phyloP scores from a whole-genome alignment of 2,329 filamentous ascomycete species.

The Pyrenochaeta sp. region DNA sequence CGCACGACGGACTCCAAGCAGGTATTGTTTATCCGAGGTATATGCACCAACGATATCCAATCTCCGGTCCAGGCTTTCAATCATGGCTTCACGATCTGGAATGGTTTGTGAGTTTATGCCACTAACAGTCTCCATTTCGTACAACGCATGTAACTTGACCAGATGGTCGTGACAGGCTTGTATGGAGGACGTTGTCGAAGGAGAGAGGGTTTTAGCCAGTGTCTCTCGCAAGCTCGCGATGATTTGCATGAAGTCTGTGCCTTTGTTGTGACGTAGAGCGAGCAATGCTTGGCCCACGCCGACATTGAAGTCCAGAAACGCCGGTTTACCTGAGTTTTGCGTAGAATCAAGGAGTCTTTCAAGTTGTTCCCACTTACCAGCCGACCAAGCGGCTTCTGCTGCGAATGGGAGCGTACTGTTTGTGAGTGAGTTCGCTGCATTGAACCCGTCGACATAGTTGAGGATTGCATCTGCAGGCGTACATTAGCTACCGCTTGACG shows the following conservation, averaged over 20 bases:
- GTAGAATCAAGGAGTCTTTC: slow-evolving; percentile 65
- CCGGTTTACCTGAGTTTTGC: slow-evolving; percentile 49
- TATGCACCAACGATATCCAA: slow-evolving; percentile 90
- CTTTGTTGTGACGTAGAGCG: slow-evolving; percentile 64
- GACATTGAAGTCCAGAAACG: slow-evolving; percentile 78
- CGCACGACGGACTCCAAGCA: slow-evolving; percentile 85
- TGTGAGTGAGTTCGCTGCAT: slow-evolving; percentile 45
- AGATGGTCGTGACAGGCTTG: slow-evolving; percentile 85
- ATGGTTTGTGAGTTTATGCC: slow-evolving; percentile 46
- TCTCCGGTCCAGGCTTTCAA: slow-evolving; percentile 73
- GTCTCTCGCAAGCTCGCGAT: slow-evolving; percentile 73
- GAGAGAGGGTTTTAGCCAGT: slow-evolving; percentile 77
- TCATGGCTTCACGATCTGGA: slow-evolving; percentile 45
- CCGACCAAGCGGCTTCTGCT: slow-evolving; percentile 91
- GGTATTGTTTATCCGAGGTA: slow-evolving; percentile 90
- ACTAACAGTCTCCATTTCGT: slow-evolving; percentile 83
- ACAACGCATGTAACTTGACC: slow-evolving; percentile 84
- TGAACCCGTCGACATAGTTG: slow-evolving; percentile 84
- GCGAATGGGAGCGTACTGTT: slow-evolving; percentile 77
- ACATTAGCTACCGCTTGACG: slow-evolving; percentile 24
- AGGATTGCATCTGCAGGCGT: slow-evolving; percentile 74
- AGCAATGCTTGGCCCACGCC: slow-evolving; percentile 75
- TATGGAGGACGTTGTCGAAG: slow-evolving; percentile 79
- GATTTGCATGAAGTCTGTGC: slow-evolving; percentile 62
- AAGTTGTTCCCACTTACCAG: slow-evolving; percentile 80